Evolutionary conservation across 176 grass and related monocot genomes (phyloP).

Genomic region (Carex cristatella): DNA sequence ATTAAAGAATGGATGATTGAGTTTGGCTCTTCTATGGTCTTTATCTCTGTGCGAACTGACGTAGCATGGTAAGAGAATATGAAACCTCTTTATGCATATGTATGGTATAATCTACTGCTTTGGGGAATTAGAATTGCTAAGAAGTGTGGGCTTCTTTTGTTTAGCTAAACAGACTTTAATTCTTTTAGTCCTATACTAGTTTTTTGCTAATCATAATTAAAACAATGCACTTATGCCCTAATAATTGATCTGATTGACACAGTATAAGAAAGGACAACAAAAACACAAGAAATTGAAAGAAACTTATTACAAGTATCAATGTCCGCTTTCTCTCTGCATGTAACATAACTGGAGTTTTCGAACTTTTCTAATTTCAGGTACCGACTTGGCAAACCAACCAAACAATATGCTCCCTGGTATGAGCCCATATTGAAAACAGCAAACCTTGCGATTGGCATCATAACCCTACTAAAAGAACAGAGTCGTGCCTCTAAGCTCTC

Average conservation of each 20-base stretch:
- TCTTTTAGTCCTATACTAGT: neutral
- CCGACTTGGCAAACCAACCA: constrained; percentile 70
- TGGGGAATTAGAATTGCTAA: neutral
- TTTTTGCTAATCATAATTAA: neutral
- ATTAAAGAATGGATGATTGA: constrained; percentile 99
- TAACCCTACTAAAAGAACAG: constrained; percentile 86
- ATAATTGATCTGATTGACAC: neutral
- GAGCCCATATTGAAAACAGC: constrained; percentile 92
- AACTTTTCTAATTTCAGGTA: constrained; percentile 65
- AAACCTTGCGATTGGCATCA: constrained; percentile 79
- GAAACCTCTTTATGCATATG: neutral
- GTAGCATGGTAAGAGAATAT: constrained; percentile 62
- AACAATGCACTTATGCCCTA: neutral
- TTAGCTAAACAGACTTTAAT: neutral
- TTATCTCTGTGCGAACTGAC: constrained; percentile 88
- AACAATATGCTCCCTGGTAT: constrained; percentile 88
- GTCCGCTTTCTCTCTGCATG: neutral
- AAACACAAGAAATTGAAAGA: neutral
- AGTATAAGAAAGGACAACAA: neutral
- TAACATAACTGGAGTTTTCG: neutral
- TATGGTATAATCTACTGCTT: neutral
- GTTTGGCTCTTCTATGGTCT: constrained; percentile 95
- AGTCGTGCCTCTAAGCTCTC: constrained; percentile 85
- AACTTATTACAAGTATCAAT: neutral
- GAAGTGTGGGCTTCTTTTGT: neutral